Conservation (phyloP, 2,329 filamentous ascomycete genomes). For the Colletotrichum noveboracense region DNA sequence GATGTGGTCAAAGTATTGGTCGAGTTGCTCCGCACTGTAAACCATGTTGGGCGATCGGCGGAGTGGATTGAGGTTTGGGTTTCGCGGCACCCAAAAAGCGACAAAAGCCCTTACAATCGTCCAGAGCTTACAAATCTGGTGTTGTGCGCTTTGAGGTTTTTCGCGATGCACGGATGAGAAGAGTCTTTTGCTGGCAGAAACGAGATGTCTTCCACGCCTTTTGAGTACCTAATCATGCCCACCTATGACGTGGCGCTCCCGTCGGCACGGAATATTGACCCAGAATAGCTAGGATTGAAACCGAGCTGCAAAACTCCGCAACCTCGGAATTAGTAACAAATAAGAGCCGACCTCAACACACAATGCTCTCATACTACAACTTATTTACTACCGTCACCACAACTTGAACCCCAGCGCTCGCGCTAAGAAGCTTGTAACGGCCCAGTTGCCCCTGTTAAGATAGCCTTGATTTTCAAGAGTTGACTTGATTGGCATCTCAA, state of each 20-base stretch:
- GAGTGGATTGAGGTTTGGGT: not conserved
- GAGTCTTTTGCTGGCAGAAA: not conserved
- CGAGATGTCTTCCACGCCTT: not conserved
- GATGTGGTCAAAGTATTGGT: constrained; percentile 34
- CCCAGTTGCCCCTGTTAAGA: not conserved
- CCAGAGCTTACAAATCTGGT: not conserved
- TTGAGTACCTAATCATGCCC: not conserved
- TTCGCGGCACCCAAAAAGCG: not conserved
- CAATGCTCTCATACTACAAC: not conserved
- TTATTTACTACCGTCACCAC: not conserved
- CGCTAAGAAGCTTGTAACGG: not conserved
- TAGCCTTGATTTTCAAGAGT: not conserved
- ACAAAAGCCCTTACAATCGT: not conserved
- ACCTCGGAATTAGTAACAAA: not conserved
- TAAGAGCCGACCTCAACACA: not conserved
- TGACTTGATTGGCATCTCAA: not conserved
- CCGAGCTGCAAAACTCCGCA: not conserved
- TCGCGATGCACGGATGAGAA: not conserved
- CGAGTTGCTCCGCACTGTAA: constrained; percentile 32
- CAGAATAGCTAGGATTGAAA: not conserved
- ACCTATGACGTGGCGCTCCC: not conserved
- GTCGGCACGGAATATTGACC: not conserved
- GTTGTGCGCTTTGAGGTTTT: not conserved
- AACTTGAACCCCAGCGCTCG: not conserved
- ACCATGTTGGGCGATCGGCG: not conserved